A percentile compares a stretch with the other conserved stretches of the same genome.
Evolutionary conservation across 441 rosid species (phyloP).

Genomic region (Pelargonium hybrid): DNA sequence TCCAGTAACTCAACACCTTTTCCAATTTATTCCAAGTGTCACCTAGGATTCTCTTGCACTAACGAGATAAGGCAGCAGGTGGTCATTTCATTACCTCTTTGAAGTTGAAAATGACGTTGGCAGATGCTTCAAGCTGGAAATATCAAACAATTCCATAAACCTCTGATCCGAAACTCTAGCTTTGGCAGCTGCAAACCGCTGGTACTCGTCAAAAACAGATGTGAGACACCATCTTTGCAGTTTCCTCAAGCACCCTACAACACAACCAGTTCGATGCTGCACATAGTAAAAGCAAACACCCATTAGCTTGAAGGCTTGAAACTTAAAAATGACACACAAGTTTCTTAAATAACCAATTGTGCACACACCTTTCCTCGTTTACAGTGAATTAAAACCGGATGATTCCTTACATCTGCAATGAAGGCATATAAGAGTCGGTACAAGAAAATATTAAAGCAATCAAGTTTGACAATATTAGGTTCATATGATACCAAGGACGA

Average conservation of each 20-base stretch:
- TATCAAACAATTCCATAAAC: constrained; percentile 55
- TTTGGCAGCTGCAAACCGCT: constrained; percentile 61
- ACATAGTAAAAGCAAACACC: constrained; percentile 12
- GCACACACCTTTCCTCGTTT: constrained; percentile 58
- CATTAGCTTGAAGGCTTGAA: constrained; percentile 3
- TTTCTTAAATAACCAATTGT: background rate
- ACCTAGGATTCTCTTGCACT: constrained; percentile 20
- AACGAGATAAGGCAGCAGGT: constrained; percentile 18
- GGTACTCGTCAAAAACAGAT: constrained; percentile 52
- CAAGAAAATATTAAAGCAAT: constrained; percentile 1
- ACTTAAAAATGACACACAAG: background rate
- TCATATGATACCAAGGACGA: constrained; percentile 41
- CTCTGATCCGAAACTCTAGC: constrained; percentile 61
- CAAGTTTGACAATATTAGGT: constrained; percentile 6
- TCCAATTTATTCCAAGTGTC: constrained; percentile 30
- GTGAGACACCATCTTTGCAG: constrained; percentile 56
- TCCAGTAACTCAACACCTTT: constrained; percentile 34
- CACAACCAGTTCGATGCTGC: constrained; percentile 62
- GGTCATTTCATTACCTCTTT: constrained; percentile 29
- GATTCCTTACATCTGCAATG: constrained; percentile 51
- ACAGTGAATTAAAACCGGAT: constrained; percentile 60
- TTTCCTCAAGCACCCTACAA: constrained; percentile 62
- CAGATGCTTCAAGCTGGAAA: constrained; percentile 42
- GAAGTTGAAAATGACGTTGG: constrained; percentile 64
- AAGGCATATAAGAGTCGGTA: constrained; percentile 1